Evolutionary conservation across 2,329 filamentous ascomycete species (phyloP).

Genomic region (Neofusicoccum umdonicola): DNA sequence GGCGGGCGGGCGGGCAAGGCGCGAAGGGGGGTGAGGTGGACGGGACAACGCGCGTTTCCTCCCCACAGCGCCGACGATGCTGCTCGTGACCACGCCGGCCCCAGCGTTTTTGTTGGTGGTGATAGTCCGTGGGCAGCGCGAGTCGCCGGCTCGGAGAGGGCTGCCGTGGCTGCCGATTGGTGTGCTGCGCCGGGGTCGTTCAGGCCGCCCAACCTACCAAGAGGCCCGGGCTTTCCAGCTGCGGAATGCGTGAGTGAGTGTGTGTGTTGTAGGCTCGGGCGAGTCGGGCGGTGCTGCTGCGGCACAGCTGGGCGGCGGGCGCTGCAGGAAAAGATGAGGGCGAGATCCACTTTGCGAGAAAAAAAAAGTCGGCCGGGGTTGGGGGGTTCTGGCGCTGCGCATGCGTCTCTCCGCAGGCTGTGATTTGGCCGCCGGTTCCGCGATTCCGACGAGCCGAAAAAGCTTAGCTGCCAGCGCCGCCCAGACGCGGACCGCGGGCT

Average conservation of each 20-base stretch:
- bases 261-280: background rate
- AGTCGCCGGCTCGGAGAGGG: background rate
- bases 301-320: background rate
- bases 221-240: background rate
- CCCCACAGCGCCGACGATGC: background rate
- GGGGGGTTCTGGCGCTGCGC: background rate
- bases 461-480: background rate
- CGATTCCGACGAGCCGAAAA: conserved; percentile 6
- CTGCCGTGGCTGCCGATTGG: conserved; percentile 1
- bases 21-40: background rate
- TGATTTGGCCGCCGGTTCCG: conserved; percentile 10
- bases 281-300: background rate
- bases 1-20: background rate
- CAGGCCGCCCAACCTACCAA: background rate
- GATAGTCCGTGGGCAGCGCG: background rate
- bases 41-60: background rate
- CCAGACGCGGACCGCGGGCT: background rate
- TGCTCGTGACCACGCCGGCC: background rate
- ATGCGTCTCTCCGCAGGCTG: background rate
- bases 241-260: background rate
- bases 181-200: background rate
- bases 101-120: background rate
- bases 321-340: background rate
- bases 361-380: background rate
- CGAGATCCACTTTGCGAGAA: conserved; percentile 4